Conservation (phyloP, 2,329 filamentous ascomycete species). For the Tolypocladium capitatum region DNA sequence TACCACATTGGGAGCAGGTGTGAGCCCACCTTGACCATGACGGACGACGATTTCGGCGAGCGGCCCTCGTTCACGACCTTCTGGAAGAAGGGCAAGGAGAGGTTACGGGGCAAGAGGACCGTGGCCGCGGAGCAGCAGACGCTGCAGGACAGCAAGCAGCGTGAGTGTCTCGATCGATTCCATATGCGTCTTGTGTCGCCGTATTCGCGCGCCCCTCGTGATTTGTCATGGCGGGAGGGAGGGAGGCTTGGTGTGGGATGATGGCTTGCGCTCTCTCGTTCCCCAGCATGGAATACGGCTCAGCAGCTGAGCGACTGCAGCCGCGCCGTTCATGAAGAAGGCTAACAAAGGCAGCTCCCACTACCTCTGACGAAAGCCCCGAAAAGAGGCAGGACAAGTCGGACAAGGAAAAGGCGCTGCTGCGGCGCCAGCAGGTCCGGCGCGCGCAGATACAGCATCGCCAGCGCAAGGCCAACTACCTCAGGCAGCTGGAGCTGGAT, state of each 20-base stretch:
- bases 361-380: neutral
- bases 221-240: neutral
- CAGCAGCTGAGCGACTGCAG: neutral
- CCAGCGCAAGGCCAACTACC: constrained; percentile 41
- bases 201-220: neutral
- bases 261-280: neutral
- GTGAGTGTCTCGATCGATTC: constrained; percentile 1
- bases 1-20: neutral
- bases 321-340: neutral
- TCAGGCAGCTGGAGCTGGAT: constrained; percentile 40
- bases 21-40: no score
- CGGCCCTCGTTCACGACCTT: constrained; percentile 34
- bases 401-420: constrained; percentile 26
- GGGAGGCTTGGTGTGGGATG: neutral
- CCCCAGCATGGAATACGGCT: neutral
- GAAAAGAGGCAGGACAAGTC: constrained; percentile 5
- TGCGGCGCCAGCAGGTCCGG: constrained; percentile 37
- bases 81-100: constrained; percentile 31
- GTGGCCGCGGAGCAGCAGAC: neutral
- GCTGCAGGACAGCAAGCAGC: neutral
- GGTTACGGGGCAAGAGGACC: constrained; percentile 2
- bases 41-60: constrained; percentile 7
- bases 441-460: constrained; percentile 42
- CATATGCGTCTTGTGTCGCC: neutral
- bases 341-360: neutral